Evolutionary conservation across 345 rosid genomes (phyloP), one percentile per base, ranked within the genome.

Genomic region (Arabidopsis arenosa): DNA sequence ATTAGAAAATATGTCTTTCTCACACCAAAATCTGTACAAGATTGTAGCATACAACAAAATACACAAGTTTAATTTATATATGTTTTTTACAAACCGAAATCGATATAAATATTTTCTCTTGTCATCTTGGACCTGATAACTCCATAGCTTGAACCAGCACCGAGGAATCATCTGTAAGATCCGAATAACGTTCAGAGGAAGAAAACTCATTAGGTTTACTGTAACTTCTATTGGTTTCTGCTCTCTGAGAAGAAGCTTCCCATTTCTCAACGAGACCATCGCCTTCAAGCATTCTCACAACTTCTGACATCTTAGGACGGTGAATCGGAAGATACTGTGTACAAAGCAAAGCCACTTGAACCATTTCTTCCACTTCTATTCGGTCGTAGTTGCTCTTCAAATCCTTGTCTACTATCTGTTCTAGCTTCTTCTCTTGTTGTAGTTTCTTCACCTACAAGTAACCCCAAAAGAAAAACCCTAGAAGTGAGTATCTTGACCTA

Each of bases 251-350:
- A 78, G 99, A 85, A 80, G 98, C 97, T 82, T 93, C 97, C 97
- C 99, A 90, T 80, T 87, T 94, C 81, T 94, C 97, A 4, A 91
- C 97, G 1, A 94, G 89, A 26, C 96, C 98, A 70, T 95, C 97
- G 1, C 99, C 99, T 86, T 92, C 93, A 1, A 95, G 86, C 97
- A 95, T 95, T 62, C 97, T 85, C 36, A 95, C 93, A 47, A 90
- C 97, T 84, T 96, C 94, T 0, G 98, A 91, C 98, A 96, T 96
- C 69, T 85, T 93, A 1, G 97, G 99, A 80, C 98, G 87, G 28
- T 84, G 87, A 72, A 86, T 77, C 1, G 94, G 97, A 78, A 87
- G 91, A 82, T 88, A 82, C 59, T 96, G 93, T 39, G 96, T 93
- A 43, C 97, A 89, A 56, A 96, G 75, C 52, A 96, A 86, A 58